These are phyloP conservation scores for Kwoniella newhampshirensis DNA, from an alignment of 768 basidiomycete species.

Conservation along the genomic window DNA sequence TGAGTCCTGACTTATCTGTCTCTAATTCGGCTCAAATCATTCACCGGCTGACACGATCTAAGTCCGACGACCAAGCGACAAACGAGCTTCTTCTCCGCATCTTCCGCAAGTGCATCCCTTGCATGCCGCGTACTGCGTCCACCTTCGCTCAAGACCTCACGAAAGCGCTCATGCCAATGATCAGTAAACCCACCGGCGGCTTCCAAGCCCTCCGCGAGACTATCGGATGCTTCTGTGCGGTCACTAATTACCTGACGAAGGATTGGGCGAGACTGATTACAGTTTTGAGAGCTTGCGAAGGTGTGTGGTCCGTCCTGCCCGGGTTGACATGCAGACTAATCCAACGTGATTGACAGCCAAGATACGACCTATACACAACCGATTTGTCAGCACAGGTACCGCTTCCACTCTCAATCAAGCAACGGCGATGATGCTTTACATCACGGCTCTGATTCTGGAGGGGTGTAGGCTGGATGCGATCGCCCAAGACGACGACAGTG, in stretches of 20 bases:
- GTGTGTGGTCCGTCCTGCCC: slow-evolving; percentile 54
- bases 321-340: not conserved
- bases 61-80: slow-evolving; percentile 80
- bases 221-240: slow-evolving; percentile 86
- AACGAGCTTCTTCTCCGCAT: slow-evolving; percentile 86
- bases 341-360: slow-evolving; percentile 14
- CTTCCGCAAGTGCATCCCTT: slow-evolving; percentile 77
- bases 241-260: slow-evolving; percentile 79
- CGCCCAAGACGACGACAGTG: slow-evolving; percentile 64
- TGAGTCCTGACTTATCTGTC: slow-evolving; percentile 7
- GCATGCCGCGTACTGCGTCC: slow-evolving; percentile 83
- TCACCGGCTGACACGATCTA: not conserved
- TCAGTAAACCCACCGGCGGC: slow-evolving; percentile 71
- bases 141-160: slow-evolving; percentile 89
- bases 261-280: slow-evolving; percentile 76
- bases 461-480: slow-evolving; percentile 83
- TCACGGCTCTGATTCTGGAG: slow-evolving; percentile 80
- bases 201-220: slow-evolving; percentile 80
- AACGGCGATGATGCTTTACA: slow-evolving; percentile 67
- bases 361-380: slow-evolving; percentile 63
- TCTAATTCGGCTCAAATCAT: not conserved
- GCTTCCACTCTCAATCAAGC: slow-evolving; percentile 28
- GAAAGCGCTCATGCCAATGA: slow-evolving; percentile 78
- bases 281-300: slow-evolving; percentile 80
- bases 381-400: slow-evolving; percentile 57